Conservation (phyloP, 106 monocot species). For the Allium sativum region DNA sequence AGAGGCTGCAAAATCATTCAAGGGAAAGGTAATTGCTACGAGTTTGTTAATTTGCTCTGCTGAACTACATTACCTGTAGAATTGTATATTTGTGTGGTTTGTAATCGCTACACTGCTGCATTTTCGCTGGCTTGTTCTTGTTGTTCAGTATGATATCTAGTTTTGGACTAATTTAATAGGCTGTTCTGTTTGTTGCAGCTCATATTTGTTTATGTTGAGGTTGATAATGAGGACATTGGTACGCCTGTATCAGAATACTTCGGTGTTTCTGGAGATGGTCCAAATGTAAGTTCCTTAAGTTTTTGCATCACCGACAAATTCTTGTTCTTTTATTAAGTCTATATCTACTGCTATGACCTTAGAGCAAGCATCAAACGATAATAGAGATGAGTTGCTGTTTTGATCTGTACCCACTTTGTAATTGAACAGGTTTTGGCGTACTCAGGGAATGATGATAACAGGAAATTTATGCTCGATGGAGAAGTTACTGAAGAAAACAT, state of each 20-base stretch:
- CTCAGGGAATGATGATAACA: constrained; percentile 83
- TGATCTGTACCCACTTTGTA: background rate
- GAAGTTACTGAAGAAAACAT: constrained; percentile 51
- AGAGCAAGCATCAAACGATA: background rate
- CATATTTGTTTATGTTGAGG: constrained; percentile 77
- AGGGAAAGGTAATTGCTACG: constrained; percentile 17
- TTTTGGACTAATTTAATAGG: background rate
- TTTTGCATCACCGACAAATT: background rate
- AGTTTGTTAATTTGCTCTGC: too few relatives aligned
- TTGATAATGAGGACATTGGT: constrained; percentile 79
- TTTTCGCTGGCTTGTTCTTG: too few relatives aligned
- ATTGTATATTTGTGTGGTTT: too few relatives aligned
- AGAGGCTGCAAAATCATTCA: constrained; percentile 61
- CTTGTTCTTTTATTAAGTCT: too few relatives aligned
- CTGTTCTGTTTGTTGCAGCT: constrained; percentile 29
- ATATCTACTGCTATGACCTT: background rate
- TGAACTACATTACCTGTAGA: too few relatives aligned
- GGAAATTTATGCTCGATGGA: constrained; percentile 65
- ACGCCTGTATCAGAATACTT: constrained; percentile 82
- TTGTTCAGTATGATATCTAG: constrained; percentile 1
- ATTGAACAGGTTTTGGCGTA: constrained; percentile 63
- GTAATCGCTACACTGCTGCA: too few relatives aligned
- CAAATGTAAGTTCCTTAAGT: constrained; percentile 38
- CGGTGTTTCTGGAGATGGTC: constrained; percentile 67
- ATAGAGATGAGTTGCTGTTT: background rate